These are phyloP conservation scores for Euphorbia celastroides DNA, from an alignment of 441 rosid species.

Conservation along the genomic window DNA sequence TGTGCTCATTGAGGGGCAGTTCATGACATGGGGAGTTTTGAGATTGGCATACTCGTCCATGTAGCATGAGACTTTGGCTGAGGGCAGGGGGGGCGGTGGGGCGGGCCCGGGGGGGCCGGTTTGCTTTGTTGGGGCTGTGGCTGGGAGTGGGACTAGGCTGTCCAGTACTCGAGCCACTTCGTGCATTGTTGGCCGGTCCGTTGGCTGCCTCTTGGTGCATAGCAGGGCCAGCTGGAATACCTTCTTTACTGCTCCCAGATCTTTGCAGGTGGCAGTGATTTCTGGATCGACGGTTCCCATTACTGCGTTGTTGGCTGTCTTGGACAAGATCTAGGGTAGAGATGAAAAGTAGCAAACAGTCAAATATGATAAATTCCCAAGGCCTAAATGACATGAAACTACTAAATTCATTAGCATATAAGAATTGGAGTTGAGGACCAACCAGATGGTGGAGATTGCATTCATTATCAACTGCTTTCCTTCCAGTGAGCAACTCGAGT, in stretches of 20 bases:
- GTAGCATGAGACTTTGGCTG: constrained; percentile 51
- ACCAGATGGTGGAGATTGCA: constrained; percentile 95
- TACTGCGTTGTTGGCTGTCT: constrained; percentile 74
- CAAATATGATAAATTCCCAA: background rate
- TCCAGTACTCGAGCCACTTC: constrained; percentile 75
- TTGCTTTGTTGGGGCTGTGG: constrained; percentile 39
- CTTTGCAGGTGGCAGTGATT: constrained; percentile 64
- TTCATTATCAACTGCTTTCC: constrained; percentile 89
- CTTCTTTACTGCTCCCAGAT: constrained; percentile 77
- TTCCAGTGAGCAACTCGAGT: constrained; percentile 88
- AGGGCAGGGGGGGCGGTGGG: constrained; percentile 24
- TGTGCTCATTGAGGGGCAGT: constrained; percentile 88
- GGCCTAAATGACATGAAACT: too few relatives aligned
- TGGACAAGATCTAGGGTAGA: constrained; percentile 60
- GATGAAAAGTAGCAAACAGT: background rate
- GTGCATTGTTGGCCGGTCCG: constrained; percentile 87
- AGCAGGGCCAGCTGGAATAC: constrained; percentile 86
- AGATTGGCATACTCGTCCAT: constrained; percentile 85
- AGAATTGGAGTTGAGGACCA: constrained; percentile 21
- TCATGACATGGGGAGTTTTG: constrained; percentile 74
- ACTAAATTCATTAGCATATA: background rate
- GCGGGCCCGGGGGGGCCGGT: constrained; percentile 14
- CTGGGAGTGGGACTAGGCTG: constrained; percentile 51
- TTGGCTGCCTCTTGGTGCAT: constrained; percentile 78
- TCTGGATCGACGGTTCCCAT: constrained; percentile 88